Evolutionary conservation across 2,329 filamentous ascomycete genomes (phyloP), one percentile per base, ranked within the genome.

Genomic region (Talaromyces sp.): DNA sequence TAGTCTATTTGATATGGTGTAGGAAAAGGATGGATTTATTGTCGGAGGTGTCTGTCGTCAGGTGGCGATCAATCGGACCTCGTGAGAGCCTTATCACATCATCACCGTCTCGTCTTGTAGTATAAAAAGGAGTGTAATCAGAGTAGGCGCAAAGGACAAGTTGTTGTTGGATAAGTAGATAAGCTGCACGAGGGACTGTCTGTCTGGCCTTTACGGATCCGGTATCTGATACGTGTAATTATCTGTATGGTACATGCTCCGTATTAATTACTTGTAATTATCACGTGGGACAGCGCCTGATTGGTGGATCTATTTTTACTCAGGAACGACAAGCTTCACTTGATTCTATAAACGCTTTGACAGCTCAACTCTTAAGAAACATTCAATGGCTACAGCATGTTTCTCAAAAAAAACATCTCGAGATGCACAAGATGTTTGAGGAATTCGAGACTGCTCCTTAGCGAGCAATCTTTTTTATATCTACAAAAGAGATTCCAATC

Each of bases 391-490:
- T 59, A n/a, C 52, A 66, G 43, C 45, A 66, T 66, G 65, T 66
- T 66, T 35, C 52, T 63, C 50, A 63, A 39, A 33, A 63, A 27
- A 33, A 63, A 27, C 52, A 31, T 57, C 25, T 35, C 80, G 80
- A 74, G 80, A 74, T 85, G 82, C 71, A 78, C 80, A 72, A 77
- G 74, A 74, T 83, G 81, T 73, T 72, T 84, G 62, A 73, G 73
- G 67, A 77, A 77, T 63, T 72, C 77, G 66, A 67, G 72, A 68
- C 75, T 75, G 67, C 73, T 76, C 60, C 62, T 74, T 61, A 63
- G 70, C 61, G 74, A 71, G 63, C 71, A 62, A 25, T 70, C 70
- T 35, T 57, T 62, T 35, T 50, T 69, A 60, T 58, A 52, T 31
- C 72, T 57, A 25, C 73, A 73, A 63, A 68, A 67, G 64, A 70